Evolutionary conservation across 352 stramenopile genomes (phyloP).

Genomic region (Phytophthora niederhauseri): DNA sequence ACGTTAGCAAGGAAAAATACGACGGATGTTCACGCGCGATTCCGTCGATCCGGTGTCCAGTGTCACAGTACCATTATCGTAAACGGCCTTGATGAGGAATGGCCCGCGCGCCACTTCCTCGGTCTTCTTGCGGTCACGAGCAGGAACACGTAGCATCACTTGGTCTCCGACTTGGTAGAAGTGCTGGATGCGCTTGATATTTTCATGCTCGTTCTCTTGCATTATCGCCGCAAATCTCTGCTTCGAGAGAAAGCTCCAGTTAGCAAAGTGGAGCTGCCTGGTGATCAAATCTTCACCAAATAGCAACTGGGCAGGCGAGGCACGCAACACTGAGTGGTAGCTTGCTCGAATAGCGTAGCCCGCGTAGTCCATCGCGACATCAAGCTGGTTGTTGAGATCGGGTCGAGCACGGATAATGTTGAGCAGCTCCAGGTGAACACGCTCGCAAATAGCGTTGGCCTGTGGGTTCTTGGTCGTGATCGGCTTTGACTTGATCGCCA

Average conservation of each 20-base stretch:
- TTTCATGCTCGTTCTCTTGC: slow-evolving; percentile 24
- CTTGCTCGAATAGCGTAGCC: slow-evolving; percentile 12
- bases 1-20: too few species aligned
- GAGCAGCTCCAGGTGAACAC: neutral
- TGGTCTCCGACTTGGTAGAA: slow-evolving; percentile 6
- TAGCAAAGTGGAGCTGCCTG: slow-evolving; percentile 8
- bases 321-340: slow-evolving; percentile 15
- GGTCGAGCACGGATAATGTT: slow-evolving; percentile 4
- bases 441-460: slow-evolving; percentile 14
- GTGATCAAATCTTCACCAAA: slow-evolving; percentile 24
- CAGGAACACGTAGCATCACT: slow-evolving; percentile 14
- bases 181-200: slow-evolving; percentile 18
- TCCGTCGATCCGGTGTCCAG: too few species aligned
- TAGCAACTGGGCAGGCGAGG: slow-evolving; percentile 12
- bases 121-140: slow-evolving; percentile 7
- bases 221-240: slow-evolving; percentile 11
- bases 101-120: neutral
- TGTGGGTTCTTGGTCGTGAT: slow-evolving; percentile 10
- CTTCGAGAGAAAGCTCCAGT: slow-evolving; percentile 23
- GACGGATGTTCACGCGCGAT: too few species aligned
- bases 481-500: neutral
- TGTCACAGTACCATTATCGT: slow-evolving; percentile 7
- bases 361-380: slow-evolving; percentile 11
- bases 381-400: neutral
- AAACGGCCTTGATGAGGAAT: slow-evolving; percentile 10